Base-by-base conservation (phyloP, 2,329 filamentous ascomycete genomes). In the Penicillium nordicum region DNA sequence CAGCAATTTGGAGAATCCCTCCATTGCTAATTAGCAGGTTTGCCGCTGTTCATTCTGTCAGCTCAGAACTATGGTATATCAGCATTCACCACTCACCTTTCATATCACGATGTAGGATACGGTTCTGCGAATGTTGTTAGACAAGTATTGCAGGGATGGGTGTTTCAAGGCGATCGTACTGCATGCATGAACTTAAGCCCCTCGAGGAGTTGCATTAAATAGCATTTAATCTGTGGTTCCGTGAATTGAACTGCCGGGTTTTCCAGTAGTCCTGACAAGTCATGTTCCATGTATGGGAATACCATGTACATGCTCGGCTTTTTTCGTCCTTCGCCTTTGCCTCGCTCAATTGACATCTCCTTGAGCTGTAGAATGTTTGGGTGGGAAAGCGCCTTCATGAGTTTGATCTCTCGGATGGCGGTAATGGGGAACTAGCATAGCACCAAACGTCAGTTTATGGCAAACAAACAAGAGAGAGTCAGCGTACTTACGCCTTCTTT, bases 261-360 rank as follows among this genome's bases (percentile, higher is more conserved):
- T 73, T 97, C 94, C 67, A 99, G 86, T 30, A 99, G 84, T 43
- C 94, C 94, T 9, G 93, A 96, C n/a, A 99, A 83, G 76, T 99
- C 94, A 76, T 99, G 94, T 67, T 97, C 92, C 92, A 97, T 97
- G 74, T 99, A 99, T 7, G 93, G 94, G 43, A 88, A 97, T 50
- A 96, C 93, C 94, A 99, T 99, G 77, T 97, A 97, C 81, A 99
- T 92, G 65, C 92, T 92, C 68, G 74, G 81, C 76, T 78, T 83
- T 74, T 90, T 92, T 64, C 88, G 84, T 74, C 90, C 90, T 71
- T 93, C 89, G 66, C 84, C 85, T 69, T 83, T 84, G 69, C 81
- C 83, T 55, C 84, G 81, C 74, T 99, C 94, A 36, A 99, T 89
- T 12, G 92, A 91, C 94, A 99, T 99, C 74, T 99, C 94, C 71